phyloP scores from a whole-genome alignment of 1,284 basidiomycete species.

The Leucoagaricus sp. region DNA sequence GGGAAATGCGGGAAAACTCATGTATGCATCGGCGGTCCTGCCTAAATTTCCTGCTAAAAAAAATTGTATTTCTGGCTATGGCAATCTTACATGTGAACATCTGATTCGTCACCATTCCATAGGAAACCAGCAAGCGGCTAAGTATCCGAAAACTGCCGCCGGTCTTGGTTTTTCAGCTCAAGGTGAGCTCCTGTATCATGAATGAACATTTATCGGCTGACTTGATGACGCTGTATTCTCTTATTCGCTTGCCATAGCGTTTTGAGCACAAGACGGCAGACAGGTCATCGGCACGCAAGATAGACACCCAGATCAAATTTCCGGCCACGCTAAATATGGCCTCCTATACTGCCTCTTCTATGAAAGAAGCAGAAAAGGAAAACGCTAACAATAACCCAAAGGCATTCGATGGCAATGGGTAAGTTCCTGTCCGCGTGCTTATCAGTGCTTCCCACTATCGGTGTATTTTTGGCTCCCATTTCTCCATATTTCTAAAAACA shows the following conservation, averaged over 20 bases:
- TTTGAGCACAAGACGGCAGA: constrained; percentile 88
- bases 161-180: constrained; percentile 94
- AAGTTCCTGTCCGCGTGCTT: background rate
- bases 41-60: background rate
- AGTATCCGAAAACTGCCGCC: constrained; percentile 86
- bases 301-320: constrained; percentile 84
- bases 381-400: constrained; percentile 23
- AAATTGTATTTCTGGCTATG: too few relatives aligned
- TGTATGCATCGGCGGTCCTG: background rate
- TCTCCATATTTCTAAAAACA: too few relatives aligned
- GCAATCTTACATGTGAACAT: background rate
- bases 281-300: constrained; percentile 75
- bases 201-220: background rate
- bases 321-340: constrained; percentile 87
- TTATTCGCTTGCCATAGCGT: constrained; percentile 50
- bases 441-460: background rate
- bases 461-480: background rate
- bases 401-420: background rate
- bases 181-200: constrained; percentile 48
- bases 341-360: constrained; percentile 73
- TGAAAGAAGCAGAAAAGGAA: constrained; percentile 53
- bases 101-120: background rate
- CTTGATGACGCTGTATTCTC: background rate
- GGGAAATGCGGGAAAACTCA: constrained; percentile 66
- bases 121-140: constrained; percentile 83